Base-by-base conservation (phyloP, 2,329 filamentous ascomycete species). In the Fusarium burgessii region DNA sequence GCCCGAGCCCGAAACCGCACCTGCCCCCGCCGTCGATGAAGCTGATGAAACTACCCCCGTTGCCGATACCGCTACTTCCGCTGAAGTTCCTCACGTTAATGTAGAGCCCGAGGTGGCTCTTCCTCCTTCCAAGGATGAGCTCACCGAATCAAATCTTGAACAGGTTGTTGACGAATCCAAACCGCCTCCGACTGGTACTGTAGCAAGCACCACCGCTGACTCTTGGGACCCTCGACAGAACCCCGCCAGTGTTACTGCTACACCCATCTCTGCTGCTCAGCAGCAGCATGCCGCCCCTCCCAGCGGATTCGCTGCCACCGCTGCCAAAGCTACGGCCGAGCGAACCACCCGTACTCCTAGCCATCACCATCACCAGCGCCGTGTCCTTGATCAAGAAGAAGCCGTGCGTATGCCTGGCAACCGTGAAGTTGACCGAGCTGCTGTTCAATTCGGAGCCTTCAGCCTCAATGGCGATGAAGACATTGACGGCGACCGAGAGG, bases 391-490 rank as follows among this genome's bases (percentile, higher is more conserved):
- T 76, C 96, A 99, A 80, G 95, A 97, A 81, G 96, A 99, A 84
- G 94, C 96, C 64, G 96, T 99, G 42, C 94, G 97, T 72, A 98
- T 99, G 95, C 96, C 96, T 47, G 94, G 93, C 66, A 97, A 98
- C 84, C 94, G 96, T 74, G 95, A 96, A 57, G 92, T 99, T 32
- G 95, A 98, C 80, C 91, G 94, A 76, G 90, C 95, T 73, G 93
- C 95, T 52, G 94, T 99, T 51, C 95, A 98, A 79, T 99, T 99
- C 80, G 96, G 96, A 70, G 97, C 95, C 80, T 93, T 99, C 86
- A 97, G 92, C 78, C 82, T 99, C 77, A 95, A 93, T 78, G 94
- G 91, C 57, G 88, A 95, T 51, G 92, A 94, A 58, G 95, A 98
- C 77, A 93, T 97, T 70, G 96, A 98, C 78, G 94, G 95, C 71